Evolutionary conservation across 306 rosid species (phyloP), one percentile per base, ranked within the genome.

Genomic region (Chamaecrista fasciculata): DNA sequence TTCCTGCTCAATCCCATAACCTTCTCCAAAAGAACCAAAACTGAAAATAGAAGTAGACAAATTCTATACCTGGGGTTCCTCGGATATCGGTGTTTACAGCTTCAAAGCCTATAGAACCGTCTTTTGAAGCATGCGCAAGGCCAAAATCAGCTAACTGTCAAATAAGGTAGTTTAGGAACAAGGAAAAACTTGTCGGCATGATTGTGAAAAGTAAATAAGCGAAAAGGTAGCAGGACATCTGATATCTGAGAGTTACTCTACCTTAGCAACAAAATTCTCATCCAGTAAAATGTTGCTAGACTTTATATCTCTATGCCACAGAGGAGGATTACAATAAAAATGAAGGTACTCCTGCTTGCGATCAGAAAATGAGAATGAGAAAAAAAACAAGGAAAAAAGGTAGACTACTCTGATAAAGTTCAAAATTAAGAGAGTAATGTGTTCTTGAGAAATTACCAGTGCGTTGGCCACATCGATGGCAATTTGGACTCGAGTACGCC

Each of bases 121-220:
- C 83, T 77, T 81, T 85, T 33, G 97, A 91, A 66, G 99, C 99
- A 60, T 89, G 99, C 18, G 90, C 92, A 76, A 95, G 99, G 71
- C 99, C 99, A 79, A 95, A 95, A 84, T 95, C 97, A 33, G 99
- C 99, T 74, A 95, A 76, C 97, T 95, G 85, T 67, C 77, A 81
- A 69, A 79, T 48, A 44, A 50, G 14, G 18, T 6, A 34, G 39
- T 18, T 36, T 21, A 51, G 52, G 73, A 37, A 72, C 56, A 67
- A 40, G 3, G 33, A 53, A 36, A 53, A 67, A 11, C 21, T 51
- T 59, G 3, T 28, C 52, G 31, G 37, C 76, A 76, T 72, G 55
- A 19, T 31, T 43, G 49, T 21, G 46, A 43, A 71, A 33, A 55
- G 21, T 67, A 46, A 70, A 60, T 63, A 48, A 55, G 6, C 23